A percentile compares a stretch with the other conserved stretches of the same genome.
Conservation (phyloP, 352 stramenopile genomes). For the Pythium biforme region DNA sequence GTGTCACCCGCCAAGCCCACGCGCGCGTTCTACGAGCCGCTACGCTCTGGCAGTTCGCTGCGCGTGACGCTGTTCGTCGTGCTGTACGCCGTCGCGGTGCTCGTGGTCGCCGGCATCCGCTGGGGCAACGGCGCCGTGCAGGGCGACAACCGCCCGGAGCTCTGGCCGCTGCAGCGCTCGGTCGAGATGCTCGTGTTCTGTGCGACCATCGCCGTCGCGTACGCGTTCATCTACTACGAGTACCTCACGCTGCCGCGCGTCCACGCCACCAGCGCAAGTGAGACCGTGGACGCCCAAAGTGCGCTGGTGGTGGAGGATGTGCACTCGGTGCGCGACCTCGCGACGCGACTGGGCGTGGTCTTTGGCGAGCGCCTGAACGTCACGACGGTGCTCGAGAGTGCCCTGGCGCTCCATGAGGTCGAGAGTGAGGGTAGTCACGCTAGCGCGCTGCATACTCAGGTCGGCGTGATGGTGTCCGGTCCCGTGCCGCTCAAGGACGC, state of each 20-base stretch:
- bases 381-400: background rate
- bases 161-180: constrained; percentile 54
- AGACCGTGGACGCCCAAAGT: background rate
- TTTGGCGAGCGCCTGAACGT: constrained; percentile 11
- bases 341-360: constrained; percentile 6
- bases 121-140: constrained; percentile 57
- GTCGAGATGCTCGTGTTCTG: constrained; percentile 51
- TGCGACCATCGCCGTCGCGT: constrained; percentile 43
- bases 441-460: background rate
- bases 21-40: constrained; percentile 53
- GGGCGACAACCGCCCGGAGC: constrained; percentile 39
- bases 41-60: constrained; percentile 41
- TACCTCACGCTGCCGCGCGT: constrained; percentile 25
- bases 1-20: background rate
- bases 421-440: background rate
- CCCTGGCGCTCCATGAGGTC: background rate
- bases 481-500: constrained; percentile 18
- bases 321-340: constrained; percentile 35
- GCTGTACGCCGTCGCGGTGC: constrained; percentile 39
- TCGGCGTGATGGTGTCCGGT: constrained; percentile 21
- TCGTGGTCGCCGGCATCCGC: constrained; percentile 33
- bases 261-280: background rate
- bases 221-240: constrained; percentile 54
- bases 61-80: constrained; percentile 37
- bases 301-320: constrained; percentile 24